Evolutionary conservation across 371 early-diverging fungal species (phyloP), one percentile per base, ranked within the genome.

Genomic region (Haplosporangium sp.): DNA sequence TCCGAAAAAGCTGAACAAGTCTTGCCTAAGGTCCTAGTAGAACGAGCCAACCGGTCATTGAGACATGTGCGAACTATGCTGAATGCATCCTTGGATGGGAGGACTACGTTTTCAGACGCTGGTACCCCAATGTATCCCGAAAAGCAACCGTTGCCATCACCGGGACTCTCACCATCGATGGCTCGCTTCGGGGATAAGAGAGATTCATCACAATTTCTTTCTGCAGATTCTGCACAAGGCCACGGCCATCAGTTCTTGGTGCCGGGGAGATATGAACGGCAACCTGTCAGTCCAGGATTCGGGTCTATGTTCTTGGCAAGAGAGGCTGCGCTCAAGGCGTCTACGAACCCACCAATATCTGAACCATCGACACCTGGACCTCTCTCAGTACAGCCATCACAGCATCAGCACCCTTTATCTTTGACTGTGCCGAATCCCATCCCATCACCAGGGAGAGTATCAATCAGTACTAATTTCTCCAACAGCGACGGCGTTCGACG

Each of bases 271-370:
- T 72, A 79, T 38, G 79, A 79, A 29, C 55, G 65, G 5, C 79
- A 63, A 13, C 79, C 79, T 0, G n/a, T 18, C 29, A 79, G 79
- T 45, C 79, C 79, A 16, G 79, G 79, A 10, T 79, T 79, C 46
- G 79, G 79, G 1, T 64, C 79, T 12, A 79, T 79, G 79, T 79
- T 68, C 51, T 56, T 79, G 59, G 79, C 68, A 0, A 48, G 73
- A 40, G 73, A 79, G 41, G 79, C 79, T 11, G 79, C 72, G 6
- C 29, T 79, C 16, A 45, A 58, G 48, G 63, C 60, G 1, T 55
- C 68, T 3, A 4, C 42, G 5, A 29, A 29, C 29, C 16, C 47
- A 7, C 12, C 37, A 9, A 18, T 41, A 6, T 12, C 59, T 7
- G 65, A 55, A 20, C 14, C 2, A 14, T 6, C 14, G 3, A 9